Conservation (phyloP, 768 basidiomycete genomes). For the Naematelia aurantialba region DNA sequence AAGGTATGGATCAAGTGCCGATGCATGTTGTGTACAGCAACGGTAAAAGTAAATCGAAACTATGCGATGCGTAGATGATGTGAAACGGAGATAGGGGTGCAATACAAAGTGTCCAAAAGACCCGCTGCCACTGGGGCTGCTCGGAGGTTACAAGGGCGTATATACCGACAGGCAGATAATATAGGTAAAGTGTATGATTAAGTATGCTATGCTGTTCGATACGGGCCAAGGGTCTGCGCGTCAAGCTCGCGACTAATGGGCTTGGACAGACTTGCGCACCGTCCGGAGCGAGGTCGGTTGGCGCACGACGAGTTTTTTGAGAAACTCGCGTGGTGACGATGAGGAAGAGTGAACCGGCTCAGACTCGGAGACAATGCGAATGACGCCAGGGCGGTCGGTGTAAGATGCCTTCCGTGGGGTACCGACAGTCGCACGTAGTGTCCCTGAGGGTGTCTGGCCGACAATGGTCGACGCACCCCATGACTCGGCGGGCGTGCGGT, state of each 20-base stretch:
- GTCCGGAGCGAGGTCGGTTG: conserved; percentile 14
- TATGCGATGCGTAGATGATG: neutral
- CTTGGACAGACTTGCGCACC: conserved; percentile 10
- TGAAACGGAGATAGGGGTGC: neutral
- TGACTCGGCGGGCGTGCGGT: conserved; percentile 25
- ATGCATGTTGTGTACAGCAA: neutral
- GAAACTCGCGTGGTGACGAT: conserved; percentile 7
- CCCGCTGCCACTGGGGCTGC: neutral
- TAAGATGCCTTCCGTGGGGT: conserved; percentile 42
- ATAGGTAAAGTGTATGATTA: too few species aligned
- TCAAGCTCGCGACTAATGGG: neutral
- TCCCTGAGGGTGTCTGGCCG: conserved; percentile 23
- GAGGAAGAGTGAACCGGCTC: neutral
- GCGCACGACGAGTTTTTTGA: conserved; percentile 18
- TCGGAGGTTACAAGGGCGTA: too few species aligned
- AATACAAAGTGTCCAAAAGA: neutral
- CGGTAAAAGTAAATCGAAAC: neutral
- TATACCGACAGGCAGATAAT: too few species aligned
- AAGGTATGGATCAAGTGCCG: too few species aligned
- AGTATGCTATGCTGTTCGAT: too few species aligned
- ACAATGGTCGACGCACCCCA: conserved; percentile 33
- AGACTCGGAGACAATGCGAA: conserved; percentile 28
- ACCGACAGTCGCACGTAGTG: conserved; percentile 15
- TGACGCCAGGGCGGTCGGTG: conserved; percentile 33
- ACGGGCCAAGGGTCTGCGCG: neutral